phyloP scores from a whole-genome alignment of 306 rosid species.

The Leucaena leucocephala region DNA sequence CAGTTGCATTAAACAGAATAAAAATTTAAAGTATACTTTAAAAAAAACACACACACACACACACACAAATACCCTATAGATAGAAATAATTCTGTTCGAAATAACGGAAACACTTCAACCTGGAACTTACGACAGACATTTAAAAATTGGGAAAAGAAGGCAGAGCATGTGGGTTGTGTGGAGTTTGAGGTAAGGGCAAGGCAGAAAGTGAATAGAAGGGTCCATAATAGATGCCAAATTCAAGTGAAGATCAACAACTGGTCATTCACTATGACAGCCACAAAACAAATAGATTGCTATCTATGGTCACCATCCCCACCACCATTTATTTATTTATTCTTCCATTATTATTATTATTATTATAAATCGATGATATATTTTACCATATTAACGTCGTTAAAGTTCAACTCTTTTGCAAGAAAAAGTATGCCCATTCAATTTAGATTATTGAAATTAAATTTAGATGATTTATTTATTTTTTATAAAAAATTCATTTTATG shows the following conservation, averaged over 20 bases:
- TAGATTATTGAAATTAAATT: too few relatives aligned
- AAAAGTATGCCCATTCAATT: background rate
- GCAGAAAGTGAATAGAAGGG: background rate
- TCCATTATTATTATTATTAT: too few relatives aligned
- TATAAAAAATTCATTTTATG: background rate
- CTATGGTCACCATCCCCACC: background rate
- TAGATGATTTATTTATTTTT: background rate
- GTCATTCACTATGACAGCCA: background rate
- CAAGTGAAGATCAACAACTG: background rate
- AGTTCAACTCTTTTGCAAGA: background rate
- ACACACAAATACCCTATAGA: too few relatives aligned
- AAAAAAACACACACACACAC: too few relatives aligned
- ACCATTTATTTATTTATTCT: background rate
- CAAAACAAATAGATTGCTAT: background rate
- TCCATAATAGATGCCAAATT: background rate
- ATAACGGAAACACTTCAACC: too few relatives aligned
- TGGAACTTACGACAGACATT: background rate
- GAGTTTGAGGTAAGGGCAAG: background rate
- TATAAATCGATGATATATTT: too few relatives aligned
- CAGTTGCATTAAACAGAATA: too few relatives aligned
- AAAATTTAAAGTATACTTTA: too few relatives aligned
- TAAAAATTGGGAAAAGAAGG: background rate
- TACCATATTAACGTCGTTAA: background rate
- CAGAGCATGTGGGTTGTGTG: background rate
- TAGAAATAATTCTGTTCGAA: too few relatives aligned